phyloP scores from a whole-genome alignment of 2,329 filamentous ascomycete species.

The Tolypocladium sp. region DNA sequence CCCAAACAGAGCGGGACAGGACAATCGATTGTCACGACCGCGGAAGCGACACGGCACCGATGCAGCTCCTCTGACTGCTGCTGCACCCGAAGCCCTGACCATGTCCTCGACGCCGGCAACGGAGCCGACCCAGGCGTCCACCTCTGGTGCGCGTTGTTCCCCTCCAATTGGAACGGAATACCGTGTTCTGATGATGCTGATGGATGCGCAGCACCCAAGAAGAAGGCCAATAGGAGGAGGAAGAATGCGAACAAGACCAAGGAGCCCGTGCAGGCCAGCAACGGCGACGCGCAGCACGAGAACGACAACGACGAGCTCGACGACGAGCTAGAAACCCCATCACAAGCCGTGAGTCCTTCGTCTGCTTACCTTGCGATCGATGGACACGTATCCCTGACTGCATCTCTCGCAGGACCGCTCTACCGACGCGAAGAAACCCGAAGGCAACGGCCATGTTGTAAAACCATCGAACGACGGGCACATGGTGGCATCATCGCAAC shows the following conservation, averaged over 20 bases:
- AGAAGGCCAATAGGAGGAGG: constrained; percentile 53
- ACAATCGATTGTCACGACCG: not conserved
- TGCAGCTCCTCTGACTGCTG: not conserved
- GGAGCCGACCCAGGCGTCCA: constrained; percentile 24
- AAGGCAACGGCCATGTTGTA: constrained; percentile 31
- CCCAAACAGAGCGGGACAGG: not conserved
- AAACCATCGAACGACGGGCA: constrained; percentile 27
- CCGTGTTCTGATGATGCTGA: constrained; percentile 21
- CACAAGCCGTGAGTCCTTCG: constrained; percentile 18
- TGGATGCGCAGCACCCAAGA: constrained; percentile 33
- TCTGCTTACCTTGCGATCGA: not conserved
- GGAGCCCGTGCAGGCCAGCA: constrained; percentile 24
- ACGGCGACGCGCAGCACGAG: constrained; percentile 19
- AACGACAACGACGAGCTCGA: constrained; percentile 32
- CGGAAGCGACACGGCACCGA: not conserved
- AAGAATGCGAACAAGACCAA: constrained; percentile 43
- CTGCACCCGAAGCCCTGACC: constrained; percentile 7
- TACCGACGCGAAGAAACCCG: constrained; percentile 11
- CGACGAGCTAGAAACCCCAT: constrained; percentile 33
- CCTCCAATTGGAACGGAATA: constrained; percentile 8
- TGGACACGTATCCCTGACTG: constrained; percentile 8
- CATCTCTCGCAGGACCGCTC: constrained; percentile 14
- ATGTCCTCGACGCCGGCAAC: constrained; percentile 31
- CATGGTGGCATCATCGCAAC: constrained; percentile 12
- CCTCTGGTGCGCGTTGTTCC: constrained; percentile 22